Conservation (phyloP, 805 yeast genomes). For the Wickerhamiella domercqiae region DNA sequence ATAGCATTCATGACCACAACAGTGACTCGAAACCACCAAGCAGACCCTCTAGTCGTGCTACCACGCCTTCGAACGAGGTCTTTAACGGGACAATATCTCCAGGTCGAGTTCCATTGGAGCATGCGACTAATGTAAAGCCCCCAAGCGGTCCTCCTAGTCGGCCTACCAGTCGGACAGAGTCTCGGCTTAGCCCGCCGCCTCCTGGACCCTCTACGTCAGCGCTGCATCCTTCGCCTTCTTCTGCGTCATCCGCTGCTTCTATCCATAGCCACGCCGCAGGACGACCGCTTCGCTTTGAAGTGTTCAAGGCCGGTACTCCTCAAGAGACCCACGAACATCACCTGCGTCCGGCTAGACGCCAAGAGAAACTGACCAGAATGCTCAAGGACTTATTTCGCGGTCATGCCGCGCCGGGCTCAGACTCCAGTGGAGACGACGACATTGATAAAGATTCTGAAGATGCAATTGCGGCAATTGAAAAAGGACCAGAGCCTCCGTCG, state of each 20-base stretch:
- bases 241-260: not conserved
- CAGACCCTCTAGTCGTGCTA: no score
- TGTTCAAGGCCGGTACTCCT: constrained; percentile 21
- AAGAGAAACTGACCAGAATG: constrained; percentile 51
- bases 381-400: constrained; percentile 17
- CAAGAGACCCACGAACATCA: constrained; percentile 73
- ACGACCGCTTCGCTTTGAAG: constrained; percentile 18
- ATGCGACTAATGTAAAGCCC: no score
- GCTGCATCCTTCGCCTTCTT: not conserved
- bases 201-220: not conserved
- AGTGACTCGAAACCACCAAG: no score
- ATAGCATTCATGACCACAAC: no score
- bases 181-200: not conserved
- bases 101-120: no score
- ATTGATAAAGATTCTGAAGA: constrained; percentile 14
- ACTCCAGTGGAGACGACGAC: constrained; percentile 3
- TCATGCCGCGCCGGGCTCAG: constrained; percentile 9
- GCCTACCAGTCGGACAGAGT: not conserved
- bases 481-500: constrained; percentile 13
- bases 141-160: no score
- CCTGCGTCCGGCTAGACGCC: constrained; percentile 43
- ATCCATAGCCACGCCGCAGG: constrained; percentile 8
- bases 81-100: no score
- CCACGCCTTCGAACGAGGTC: no score
- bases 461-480: constrained; percentile 10